These are phyloP conservation scores for Glebionis coronaria DNA, from an alignment of 129 eudicot species.

Conservation along the genomic window DNA sequence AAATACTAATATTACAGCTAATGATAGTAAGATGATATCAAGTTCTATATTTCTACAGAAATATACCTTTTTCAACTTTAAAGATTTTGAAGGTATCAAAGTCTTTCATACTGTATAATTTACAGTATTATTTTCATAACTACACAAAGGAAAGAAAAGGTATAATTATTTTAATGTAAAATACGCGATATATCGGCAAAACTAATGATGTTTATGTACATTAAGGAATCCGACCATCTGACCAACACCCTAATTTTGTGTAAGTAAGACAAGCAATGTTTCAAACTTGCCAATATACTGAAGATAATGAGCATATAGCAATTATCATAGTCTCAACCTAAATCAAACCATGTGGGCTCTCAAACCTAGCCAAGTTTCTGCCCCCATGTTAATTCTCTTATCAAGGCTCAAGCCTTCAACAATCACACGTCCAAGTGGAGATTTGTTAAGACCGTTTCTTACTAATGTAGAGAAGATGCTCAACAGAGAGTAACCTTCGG, in stretches of 20 bases:
- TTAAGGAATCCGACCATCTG: constrained; percentile 95
- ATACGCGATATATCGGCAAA: too few relatives aligned
- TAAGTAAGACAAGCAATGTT: constrained; percentile 83
- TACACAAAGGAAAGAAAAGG: too few relatives aligned
- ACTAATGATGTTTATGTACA: constrained; percentile 75
- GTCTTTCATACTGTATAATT: too few relatives aligned
- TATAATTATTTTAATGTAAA: too few relatives aligned
- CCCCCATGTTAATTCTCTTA: constrained; percentile 86
- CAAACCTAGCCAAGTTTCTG: constrained; percentile 64
- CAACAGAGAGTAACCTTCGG: too few relatives aligned
- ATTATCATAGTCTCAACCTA: constrained; percentile 96
- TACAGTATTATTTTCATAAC: too few relatives aligned
- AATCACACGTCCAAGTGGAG: constrained; percentile 70
- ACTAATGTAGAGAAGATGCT: constrained; percentile 83
- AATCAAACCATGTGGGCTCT: too few relatives aligned
- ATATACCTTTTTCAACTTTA: too few relatives aligned
- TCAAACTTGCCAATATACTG: constrained; percentile 81
- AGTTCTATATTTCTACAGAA: too few relatives aligned
- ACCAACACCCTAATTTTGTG: constrained; percentile 87
- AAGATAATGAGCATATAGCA: constrained; percentile 73
- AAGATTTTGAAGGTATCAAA: too few relatives aligned
- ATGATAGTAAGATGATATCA: too few relatives aligned
- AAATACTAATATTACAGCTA: too few relatives aligned
- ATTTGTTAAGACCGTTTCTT: constrained; percentile 70
- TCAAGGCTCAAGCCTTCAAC: constrained; percentile 95